phyloP scores from a whole-genome alignment of 2,329 filamentous ascomycete genomes.

The Fusarium zealandicum region DNA sequence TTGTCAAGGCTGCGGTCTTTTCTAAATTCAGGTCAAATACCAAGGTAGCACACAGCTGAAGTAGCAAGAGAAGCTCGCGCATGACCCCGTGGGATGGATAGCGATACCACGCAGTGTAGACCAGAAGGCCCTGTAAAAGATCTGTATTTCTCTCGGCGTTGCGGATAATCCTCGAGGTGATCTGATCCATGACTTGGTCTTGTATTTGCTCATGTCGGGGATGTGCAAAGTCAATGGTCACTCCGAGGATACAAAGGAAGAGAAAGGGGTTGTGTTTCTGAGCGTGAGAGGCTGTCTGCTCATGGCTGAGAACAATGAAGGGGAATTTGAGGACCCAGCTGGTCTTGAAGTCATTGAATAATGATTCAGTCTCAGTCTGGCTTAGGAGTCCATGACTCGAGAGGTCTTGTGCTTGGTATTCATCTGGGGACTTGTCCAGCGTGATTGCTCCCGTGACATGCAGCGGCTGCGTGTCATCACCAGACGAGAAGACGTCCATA shows the following conservation, averaged over 20 bases:
- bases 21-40: background rate
- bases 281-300: background rate
- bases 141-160: background rate
- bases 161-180: background rate
- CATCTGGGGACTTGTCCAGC: background rate
- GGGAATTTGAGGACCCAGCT: background rate
- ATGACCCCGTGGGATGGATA: background rate
- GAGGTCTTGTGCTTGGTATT: background rate
- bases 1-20: background rate
- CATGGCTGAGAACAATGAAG: background rate
- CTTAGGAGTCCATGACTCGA: background rate
- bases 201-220: background rate
- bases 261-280: background rate
- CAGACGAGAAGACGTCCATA: background rate
- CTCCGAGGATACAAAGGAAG: background rate
- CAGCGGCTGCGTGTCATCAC: background rate
- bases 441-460: too few species aligned
- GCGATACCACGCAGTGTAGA: conserved; percentile 1
- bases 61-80: background rate
- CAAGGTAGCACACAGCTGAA: background rate
- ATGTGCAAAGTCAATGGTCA: background rate
- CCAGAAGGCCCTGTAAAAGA: background rate
- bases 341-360: background rate
- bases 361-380: background rate
- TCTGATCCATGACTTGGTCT: background rate